Conservation (phyloP, 169 alveolate genomes). For the Eimeria falciformis region DNA sequence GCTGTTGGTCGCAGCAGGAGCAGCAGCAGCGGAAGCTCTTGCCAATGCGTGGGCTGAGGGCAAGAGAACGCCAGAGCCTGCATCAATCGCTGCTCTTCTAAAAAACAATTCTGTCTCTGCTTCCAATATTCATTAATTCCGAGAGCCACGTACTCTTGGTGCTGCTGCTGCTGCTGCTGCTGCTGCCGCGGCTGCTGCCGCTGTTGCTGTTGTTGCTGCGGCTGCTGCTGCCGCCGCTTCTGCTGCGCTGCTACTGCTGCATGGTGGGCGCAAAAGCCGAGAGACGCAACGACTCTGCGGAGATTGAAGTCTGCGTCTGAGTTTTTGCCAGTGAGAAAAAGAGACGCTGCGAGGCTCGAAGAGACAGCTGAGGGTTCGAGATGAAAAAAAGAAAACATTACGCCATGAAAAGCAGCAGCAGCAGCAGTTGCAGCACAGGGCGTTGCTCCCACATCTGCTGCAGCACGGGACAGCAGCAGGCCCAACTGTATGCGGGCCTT, state of each 20-base stretch:
- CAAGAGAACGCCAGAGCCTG: slow-evolving; percentile 68
- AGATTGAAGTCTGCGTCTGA: slow-evolving; percentile 63
- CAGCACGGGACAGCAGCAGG: slow-evolving; percentile 62
- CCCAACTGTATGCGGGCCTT: slow-evolving; percentile 73
- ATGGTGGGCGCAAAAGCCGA: slow-evolving; percentile 63
- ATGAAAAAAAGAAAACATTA: slow-evolving; percentile 37
- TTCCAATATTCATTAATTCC: slow-evolving; percentile 74
- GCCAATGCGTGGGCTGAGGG: slow-evolving; percentile 50
- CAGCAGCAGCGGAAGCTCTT: slow-evolving; percentile 58
- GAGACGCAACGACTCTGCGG: slow-evolving; percentile 59
- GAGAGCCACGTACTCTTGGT: slow-evolving; percentile 46
- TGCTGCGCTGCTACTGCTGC: slow-evolving; percentile 56
- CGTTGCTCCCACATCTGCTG: slow-evolving; percentile 63
- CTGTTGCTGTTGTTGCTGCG: slow-evolving; percentile 32
- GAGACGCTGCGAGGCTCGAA: slow-evolving; percentile 70
- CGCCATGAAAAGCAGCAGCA: slow-evolving; percentile 46
- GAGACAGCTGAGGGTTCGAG: slow-evolving; percentile 54
- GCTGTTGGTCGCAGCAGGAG: slow-evolving; percentile 20
- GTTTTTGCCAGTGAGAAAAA: slow-evolving; percentile 57
- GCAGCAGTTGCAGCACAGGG: slow-evolving; percentile 67
- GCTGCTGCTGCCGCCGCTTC: slow-evolving; percentile 42
- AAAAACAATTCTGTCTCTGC: slow-evolving; percentile 59
- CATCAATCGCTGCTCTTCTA: slow-evolving; percentile 70
- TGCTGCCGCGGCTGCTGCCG: neutral
- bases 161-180: slow-evolving; percentile 28